Base-by-base conservation (phyloP, 768 basidiomycete species). In the Fistulinella prunicolor region DNA sequence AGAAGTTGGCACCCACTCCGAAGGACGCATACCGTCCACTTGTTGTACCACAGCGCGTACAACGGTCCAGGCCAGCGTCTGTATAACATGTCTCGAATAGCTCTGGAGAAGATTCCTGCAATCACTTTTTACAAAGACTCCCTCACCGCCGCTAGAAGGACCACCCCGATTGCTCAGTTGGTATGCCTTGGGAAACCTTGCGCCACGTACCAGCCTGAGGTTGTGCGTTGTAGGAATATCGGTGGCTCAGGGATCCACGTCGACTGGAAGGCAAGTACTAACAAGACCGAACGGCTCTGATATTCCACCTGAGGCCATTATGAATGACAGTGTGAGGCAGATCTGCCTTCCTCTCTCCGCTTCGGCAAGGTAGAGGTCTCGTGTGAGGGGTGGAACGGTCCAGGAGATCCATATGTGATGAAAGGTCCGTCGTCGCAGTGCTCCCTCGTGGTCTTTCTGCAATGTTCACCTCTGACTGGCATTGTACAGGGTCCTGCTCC, bases 371-470 rank as follows among this genome's bases (percentile, higher is more conserved):
- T 95, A 0, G 82, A 89, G 55, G 82, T 97, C 1, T 85, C 82
- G 16, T 97, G 94, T 58, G 94, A 97, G 72, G 94, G 94, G 20
- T 97, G 88, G 86, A 81, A 78, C 32, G 71, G 75, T 26, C 80
- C 90, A 4, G 92, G 89, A 0, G 94, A 97, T 69, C 75, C 81
- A 2, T 81, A 84, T 64, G 89, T 97, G 13, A 66, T 95, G 52
- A 89, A 91, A 74, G 93, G 94, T 86, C 28, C 69, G 54, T 53
- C 42, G 23, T 34, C 36, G 37, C 20, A 30, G 32, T 14, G 26
- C n/a, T 36, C 37, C 21, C 44, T 22, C 20, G 4, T 16, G 38
- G 13, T 19, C 26, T n/a, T 41, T 38, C 34, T 20, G 12, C 14
- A 7, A 32, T 17, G 20, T 40, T 43, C 10, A 50, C 36, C 14